A percentile compares a stretch with the other conserved stretches of the same genome.
These are phyloP conservation scores for Pichia heedii DNA, from an alignment of 805 yeast genomes.

Conservation along the genomic window DNA sequence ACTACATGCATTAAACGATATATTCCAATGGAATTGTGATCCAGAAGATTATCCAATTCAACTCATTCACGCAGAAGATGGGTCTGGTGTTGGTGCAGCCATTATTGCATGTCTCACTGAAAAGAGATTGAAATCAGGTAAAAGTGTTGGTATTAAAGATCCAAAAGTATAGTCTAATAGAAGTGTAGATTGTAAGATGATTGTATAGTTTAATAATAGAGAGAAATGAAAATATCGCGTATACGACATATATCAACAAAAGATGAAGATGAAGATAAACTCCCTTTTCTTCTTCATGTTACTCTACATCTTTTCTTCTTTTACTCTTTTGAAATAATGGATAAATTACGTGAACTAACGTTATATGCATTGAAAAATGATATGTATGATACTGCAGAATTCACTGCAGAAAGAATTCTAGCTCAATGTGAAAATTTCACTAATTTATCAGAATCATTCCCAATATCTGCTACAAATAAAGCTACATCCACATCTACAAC, in stretches of 20 bases:
- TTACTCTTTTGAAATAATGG: background rate
- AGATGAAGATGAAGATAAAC: too few species aligned
- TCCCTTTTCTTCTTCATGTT: background rate
- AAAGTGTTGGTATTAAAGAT: conserved; percentile 31
- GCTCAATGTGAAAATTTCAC: conserved; percentile 32
- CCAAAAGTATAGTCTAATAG: too few species aligned
- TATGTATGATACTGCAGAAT: conserved; percentile 66
- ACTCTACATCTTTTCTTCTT: background rate
- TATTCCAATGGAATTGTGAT: conserved; percentile 60
- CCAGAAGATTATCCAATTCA: conserved; percentile 20
- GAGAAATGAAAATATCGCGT: background rate
- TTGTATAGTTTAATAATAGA: background rate
- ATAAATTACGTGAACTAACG: conserved; percentile 37
- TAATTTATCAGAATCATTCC: too few species aligned
- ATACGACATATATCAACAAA: background rate
- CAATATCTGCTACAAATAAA: too few species aligned
- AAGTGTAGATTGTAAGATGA: too few species aligned
- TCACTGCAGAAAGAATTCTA: conserved; percentile 72
- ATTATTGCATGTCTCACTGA: conserved; percentile 91
- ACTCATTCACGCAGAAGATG: conserved; percentile 57
- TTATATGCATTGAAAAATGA: conserved; percentile 67
- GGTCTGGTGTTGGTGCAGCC: conserved; percentile 98
- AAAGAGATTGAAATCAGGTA: conserved; percentile 60
- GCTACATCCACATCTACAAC: too few species aligned
- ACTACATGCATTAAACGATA: conserved; percentile 78